Conservation (phyloP, 192 early-diverging fungal species). For the Phycomyces blakesleeanus region DNA sequence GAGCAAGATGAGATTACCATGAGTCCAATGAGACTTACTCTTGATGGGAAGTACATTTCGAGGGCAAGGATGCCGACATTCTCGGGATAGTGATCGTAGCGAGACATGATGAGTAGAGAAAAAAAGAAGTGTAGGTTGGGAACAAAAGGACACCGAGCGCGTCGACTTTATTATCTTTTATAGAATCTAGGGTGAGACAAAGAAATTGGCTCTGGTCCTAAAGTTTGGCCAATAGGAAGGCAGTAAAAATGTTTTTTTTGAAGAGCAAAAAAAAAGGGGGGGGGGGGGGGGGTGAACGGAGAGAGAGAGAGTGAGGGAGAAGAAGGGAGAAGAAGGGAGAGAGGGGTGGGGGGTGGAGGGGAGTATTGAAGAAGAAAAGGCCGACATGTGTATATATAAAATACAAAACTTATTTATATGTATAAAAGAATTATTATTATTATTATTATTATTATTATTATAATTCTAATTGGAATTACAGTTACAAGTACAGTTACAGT, state of each 20-base stretch:
- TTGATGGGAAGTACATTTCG: constrained; percentile 47
- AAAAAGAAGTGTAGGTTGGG: neutral
- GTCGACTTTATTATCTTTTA: constrained; percentile 6
- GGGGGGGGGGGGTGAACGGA: neutral
- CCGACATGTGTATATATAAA: neutral
- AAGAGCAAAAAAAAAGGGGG: neutral
- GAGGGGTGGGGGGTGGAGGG: too few relatives aligned
- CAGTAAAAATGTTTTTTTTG: neutral
- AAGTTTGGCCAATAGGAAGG: neutral
- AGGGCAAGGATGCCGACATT: constrained; percentile 47
- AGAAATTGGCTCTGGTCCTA: neutral
- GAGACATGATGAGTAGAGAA: constrained; percentile 4
- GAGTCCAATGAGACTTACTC: constrained; percentile 41
- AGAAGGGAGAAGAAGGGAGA: neutral
- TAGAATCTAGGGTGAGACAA: neutral
- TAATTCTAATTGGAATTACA: neutral
- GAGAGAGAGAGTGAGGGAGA: neutral
- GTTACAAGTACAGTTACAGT: too few relatives aligned
- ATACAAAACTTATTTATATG: neutral
- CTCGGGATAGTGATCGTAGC: constrained; percentile 33
- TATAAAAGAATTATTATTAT: neutral
- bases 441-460: neutral
- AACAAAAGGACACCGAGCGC: neutral
- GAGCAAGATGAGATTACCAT: constrained; percentile 5
- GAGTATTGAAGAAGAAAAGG: neutral